Evolutionary conservation across 2,329 filamentous ascomycete genomes (phyloP).

Genomic region (Pseudogymnoascus destructans): DNA sequence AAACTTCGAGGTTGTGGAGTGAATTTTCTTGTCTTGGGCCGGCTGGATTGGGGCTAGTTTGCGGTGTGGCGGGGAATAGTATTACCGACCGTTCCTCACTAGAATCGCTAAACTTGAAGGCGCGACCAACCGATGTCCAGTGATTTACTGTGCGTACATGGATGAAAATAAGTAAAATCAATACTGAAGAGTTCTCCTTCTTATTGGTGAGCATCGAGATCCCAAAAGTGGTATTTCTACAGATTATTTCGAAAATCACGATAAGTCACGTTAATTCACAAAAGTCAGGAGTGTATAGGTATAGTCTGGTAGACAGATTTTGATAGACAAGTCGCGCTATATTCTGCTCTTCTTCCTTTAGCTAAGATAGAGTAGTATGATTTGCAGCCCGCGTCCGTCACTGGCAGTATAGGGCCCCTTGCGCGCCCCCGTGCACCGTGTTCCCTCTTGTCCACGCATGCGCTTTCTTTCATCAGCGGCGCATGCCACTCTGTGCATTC

Average conservation of each 20-base stretch:
- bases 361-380: conserved; percentile 4
- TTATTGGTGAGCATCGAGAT: background rate
- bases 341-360: conserved; percentile 7
- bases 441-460: background rate
- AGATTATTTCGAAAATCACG: background rate
- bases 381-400: conserved; percentile 6
- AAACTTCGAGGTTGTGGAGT: conserved; percentile 9
- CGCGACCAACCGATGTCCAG: background rate
- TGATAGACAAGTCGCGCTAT: conserved; percentile 6
- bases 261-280: background rate
- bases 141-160: background rate
- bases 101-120: background rate
- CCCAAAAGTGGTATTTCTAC: background rate
- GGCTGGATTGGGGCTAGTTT: conserved; percentile 11
- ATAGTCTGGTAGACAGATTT: conserved; percentile 3
- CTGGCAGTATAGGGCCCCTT: background rate
- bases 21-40: conserved; percentile 10
- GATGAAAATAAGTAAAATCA: background rate
- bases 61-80: background rate
- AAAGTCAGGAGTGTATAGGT: background rate
- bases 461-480: background rate
- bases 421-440: conserved; percentile 6
- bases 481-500: conserved; percentile 4
- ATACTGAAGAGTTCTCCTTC: too few relatives aligned
- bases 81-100: background rate